Base-by-base conservation (phyloP, 176 grass and related monocot species). In the Avena insularis region DNA sequence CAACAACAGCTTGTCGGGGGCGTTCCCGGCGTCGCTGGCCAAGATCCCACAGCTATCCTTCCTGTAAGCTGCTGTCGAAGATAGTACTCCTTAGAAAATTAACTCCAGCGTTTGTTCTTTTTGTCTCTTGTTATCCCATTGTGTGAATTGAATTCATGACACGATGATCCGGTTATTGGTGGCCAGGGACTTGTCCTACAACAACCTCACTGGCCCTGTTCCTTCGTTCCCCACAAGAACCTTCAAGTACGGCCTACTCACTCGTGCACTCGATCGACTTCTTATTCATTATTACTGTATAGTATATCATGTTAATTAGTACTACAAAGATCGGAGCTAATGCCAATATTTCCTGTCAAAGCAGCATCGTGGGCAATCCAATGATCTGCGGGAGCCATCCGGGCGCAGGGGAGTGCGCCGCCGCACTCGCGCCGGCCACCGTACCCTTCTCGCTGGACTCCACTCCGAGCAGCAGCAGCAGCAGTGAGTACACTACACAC, bases 1-100 rank as follows among this genome's bases (percentile, higher is more conserved):
- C 93, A 98, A 98, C 86, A 98, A 98, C 89, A 96, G 90, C 88
- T 82, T 98, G 82, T 96, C 91, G 64, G 96, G 93, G 11, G 8
- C 86, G 48, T 91, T 98, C 77, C 96, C 96, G 4, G 80, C 79
- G 79, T 90, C 96, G 31, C 86, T 98, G 46, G 93, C 92, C 51
- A 96, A 87, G 76, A 88, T 98, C 84, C 90, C 90, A 19, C 82
- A 92, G 80, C 92, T 98, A 64, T 86, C 93, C 4, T 96, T 98
- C 87, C 79, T 98, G 96, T 96, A 86, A 36, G n/a, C 20, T 60
- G 58, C 51, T 3, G 76, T 84, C 50, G 14, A 71, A 53, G 4
- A 43, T 43, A 43, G 40, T 35, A 35, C 33, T 35, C 33, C 33
- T 35, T 55, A 62, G 2, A 12, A 29, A 53, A 50, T 76, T 4